phyloP scores from a whole-genome alignment of 495 filamentous ascomycete genomes.

The Penicillium lividum region DNA sequence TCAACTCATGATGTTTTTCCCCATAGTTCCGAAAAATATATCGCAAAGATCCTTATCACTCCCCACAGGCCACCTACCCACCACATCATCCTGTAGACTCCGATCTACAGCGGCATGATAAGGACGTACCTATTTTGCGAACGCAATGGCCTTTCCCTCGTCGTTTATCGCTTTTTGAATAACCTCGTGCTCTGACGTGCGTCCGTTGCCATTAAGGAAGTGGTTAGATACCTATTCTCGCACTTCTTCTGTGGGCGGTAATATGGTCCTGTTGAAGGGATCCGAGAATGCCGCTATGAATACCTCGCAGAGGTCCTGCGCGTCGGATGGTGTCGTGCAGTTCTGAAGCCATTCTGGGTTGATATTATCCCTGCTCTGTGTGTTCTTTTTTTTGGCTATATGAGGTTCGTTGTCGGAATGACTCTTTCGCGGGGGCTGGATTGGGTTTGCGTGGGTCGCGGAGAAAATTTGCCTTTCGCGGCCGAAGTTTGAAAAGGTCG shows the following conservation, averaged over 20 bases:
- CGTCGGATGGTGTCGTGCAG: slow-evolving; percentile 14
- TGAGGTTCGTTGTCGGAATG: too few species aligned
- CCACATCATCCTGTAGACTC: slow-evolving; percentile 13
- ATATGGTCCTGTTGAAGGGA: slow-evolving; percentile 25
- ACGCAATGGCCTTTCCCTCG: slow-evolving; percentile 17
- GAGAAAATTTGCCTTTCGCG: not conserved
- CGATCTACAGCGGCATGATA: slow-evolving; percentile 8
- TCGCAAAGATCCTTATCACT: slow-evolving; percentile 25
- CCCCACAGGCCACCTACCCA: slow-evolving; percentile 16
- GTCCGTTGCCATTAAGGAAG: slow-evolving; percentile 4
- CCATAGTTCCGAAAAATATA: slow-evolving; percentile 28
- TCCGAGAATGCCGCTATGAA: slow-evolving; percentile 29
- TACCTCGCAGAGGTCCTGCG: slow-evolving; percentile 15
- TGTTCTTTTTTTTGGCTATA: too few species aligned
- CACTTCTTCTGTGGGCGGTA: slow-evolving; percentile 28
- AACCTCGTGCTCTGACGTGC: slow-evolving; percentile 4
- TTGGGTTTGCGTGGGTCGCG: slow-evolving; percentile 2
- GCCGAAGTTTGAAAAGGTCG: not conserved
- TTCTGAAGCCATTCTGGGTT: not conserved
- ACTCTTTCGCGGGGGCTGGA: not conserved
- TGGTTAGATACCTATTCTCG: slow-evolving; percentile 19
- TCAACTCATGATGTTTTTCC: slow-evolving; percentile 18
- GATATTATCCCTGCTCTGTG: too few species aligned
- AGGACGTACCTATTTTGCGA: slow-evolving; percentile 30
- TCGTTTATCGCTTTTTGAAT: slow-evolving; percentile 22